phyloP scores from a whole-genome alignment of 2,329 filamentous ascomycete species.

The Penicillium sp. region DNA sequence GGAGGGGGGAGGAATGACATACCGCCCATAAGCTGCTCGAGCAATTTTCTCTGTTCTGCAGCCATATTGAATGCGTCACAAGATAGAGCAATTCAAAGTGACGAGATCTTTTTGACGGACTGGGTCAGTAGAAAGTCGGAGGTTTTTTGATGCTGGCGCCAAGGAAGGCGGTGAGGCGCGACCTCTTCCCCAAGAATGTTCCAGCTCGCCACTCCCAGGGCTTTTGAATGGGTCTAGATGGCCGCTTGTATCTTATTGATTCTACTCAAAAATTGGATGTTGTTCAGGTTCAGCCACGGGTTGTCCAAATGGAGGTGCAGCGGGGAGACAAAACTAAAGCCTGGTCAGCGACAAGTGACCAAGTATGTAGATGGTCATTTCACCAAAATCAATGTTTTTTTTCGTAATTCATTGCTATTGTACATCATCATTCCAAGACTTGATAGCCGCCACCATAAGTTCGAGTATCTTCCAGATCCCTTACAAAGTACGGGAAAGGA shows the following conservation, averaged over 20 bases:
- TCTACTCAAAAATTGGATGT: no score
- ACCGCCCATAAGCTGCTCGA: slow-evolving; percentile 82
- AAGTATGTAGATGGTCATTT: background rate
- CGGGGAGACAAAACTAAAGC: no score
- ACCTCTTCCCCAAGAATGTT: background rate
- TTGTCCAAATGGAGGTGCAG: no score
- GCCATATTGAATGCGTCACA: slow-evolving; percentile 61
- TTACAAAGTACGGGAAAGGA: no score
- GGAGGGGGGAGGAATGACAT: slow-evolving; percentile 13
- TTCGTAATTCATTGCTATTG: background rate
- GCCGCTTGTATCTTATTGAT: no score
- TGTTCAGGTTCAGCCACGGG: no score
- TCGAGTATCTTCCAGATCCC: background rate
- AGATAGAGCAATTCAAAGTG: slow-evolving; percentile 5
- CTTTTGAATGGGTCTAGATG: no score
- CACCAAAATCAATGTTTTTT: background rate
- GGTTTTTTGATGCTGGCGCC: slow-evolving; percentile 22
- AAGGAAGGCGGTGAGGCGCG: slow-evolving; percentile 26
- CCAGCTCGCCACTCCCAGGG: no score
- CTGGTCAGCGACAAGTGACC: background rate
- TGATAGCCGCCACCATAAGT: background rate
- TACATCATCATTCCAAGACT: background rate
- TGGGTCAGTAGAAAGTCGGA: slow-evolving; percentile 1
- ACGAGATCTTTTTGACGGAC: slow-evolving; percentile 4
- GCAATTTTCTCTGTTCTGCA: slow-evolving; percentile 95